Evolutionary conservation across 2,329 filamentous ascomycete species (phyloP).

Genomic region (Nemania sp.): DNA sequence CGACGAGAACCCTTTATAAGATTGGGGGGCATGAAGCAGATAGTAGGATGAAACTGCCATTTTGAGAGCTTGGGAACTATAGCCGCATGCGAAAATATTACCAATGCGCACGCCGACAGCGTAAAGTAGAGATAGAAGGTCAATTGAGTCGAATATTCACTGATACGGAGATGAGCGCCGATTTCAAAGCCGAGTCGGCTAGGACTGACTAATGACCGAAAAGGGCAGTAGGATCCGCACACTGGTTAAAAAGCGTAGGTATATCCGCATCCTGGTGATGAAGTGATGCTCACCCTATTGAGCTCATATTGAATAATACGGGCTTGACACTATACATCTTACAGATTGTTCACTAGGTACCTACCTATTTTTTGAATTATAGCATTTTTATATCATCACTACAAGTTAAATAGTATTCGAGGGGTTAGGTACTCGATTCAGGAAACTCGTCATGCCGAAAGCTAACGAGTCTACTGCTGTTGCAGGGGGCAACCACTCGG

Average conservation of each 20-base stretch:
- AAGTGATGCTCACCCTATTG: background rate
- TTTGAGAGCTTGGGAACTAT: background rate
- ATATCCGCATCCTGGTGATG: slow-evolving; percentile 22
- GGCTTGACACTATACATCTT: background rate
- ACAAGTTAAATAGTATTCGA: background rate
- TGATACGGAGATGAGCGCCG: background rate
- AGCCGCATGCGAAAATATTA: background rate
- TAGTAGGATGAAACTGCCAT: slow-evolving; percentile 7
- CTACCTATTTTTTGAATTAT: background rate
- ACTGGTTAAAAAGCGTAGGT: slow-evolving; percentile 4
- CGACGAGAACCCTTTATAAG: slow-evolving; percentile 16
- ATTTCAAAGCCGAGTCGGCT: slow-evolving; percentile 25
- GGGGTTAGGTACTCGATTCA: background rate
- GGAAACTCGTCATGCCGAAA: background rate
- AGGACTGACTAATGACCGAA: background rate
- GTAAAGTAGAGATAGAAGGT: background rate
- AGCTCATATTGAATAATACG: background rate
- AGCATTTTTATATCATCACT: background rate
- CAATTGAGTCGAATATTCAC: slow-evolving; percentile 2
- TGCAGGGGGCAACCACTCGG: background rate
- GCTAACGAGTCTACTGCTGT: background rate
- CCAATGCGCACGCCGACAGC: background rate
- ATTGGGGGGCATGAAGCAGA: background rate
- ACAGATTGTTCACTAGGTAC: background rate
- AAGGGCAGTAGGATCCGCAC: slow-evolving; percentile 24